A percentile compares a stretch with the other conserved stretches of the same genome.
These are phyloP conservation scores for Penicillium sp. DNA, from an alignment of 2,329 filamentous ascomycete genomes.

Conservation along the genomic window DNA sequence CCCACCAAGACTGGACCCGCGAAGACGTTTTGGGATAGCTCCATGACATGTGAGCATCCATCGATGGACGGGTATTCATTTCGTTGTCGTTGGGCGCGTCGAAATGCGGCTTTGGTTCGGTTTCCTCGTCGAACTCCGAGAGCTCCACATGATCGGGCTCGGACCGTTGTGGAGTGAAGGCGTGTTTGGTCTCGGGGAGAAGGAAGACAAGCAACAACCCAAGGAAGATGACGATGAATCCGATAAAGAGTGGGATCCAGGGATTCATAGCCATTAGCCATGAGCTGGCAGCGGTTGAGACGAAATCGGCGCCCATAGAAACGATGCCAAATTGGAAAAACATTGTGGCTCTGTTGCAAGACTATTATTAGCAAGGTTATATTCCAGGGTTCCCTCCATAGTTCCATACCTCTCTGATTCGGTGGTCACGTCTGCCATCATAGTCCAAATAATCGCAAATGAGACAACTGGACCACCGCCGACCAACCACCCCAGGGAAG, in stretches of 20 bases:
- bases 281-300: slow-evolving; percentile 44
- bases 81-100: slow-evolving; percentile 5
- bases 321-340: slow-evolving; percentile 48
- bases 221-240: slow-evolving; percentile 37
- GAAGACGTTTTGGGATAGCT: slow-evolving; percentile 14
- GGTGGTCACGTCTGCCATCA: slow-evolving; percentile 56
- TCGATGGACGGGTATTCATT: slow-evolving; percentile 1
- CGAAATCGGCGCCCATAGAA: slow-evolving; percentile 45
- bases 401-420: slow-evolving; percentile 45
- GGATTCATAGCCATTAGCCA: slow-evolving; percentile 46
- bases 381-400: slow-evolving; percentile 17
- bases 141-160: slow-evolving; percentile 34
- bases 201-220: slow-evolving; percentile 39
- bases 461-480: slow-evolving; percentile 55
- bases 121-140: slow-evolving; percentile 27
- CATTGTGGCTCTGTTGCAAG: slow-evolving; percentile 36
- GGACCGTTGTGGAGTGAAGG: slow-evolving; percentile 17
- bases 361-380: slow-evolving; percentile 6
- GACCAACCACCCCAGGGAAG: slow-evolving; percentile 50
- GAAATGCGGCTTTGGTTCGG: slow-evolving; percentile 19
- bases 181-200: slow-evolving; percentile 47
- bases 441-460: slow-evolving; percentile 53
- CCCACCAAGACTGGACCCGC: slow-evolving; percentile 16
- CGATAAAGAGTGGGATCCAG: slow-evolving; percentile 46
- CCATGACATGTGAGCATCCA: slow-evolving; percentile 19